Percentiles rank a stretch among this genome's conserved stretches.
Conservation (phyloP, 306 rosid species). For the Medicago lupulina region DNA sequence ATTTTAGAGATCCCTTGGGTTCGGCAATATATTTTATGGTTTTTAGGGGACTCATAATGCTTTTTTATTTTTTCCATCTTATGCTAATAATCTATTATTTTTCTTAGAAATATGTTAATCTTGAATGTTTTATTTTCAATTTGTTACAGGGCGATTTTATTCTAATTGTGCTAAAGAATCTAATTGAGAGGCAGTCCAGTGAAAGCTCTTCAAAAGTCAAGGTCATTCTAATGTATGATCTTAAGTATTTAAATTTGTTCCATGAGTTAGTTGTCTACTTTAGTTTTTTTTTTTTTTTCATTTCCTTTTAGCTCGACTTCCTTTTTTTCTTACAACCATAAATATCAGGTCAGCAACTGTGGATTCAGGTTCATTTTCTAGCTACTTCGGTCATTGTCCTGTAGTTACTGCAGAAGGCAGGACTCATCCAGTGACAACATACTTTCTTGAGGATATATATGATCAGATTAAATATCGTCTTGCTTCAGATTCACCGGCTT, state of each 20-base stretch:
- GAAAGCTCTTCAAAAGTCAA: slow-evolving; percentile 64
- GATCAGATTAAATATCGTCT: slow-evolving; percentile 75
- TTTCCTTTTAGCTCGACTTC: slow-evolving; percentile 24
- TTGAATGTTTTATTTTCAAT: slow-evolving; percentile 8
- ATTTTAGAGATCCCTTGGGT: not conserved
- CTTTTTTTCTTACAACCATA: slow-evolving; percentile 32
- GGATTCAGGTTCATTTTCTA: slow-evolving; percentile 90
- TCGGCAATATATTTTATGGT: not conserved
- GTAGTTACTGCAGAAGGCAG: slow-evolving; percentile 93
- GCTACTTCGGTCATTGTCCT: slow-evolving; percentile 85
- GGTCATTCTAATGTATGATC: slow-evolving; percentile 87
- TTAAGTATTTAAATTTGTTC: slow-evolving; percentile 19
- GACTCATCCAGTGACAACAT: slow-evolving; percentile 84
- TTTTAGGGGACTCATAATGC: slow-evolving; percentile 6
- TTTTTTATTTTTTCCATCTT: not conserved
- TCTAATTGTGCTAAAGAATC: slow-evolving; percentile 79
- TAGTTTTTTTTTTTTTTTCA: not conserved
- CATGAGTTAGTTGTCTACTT: slow-evolving; percentile 14
- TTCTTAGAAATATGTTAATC: slow-evolving; percentile 3
- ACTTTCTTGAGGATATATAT: slow-evolving; percentile 89
- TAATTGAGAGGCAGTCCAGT: slow-evolving; percentile 72
- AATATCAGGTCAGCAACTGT: slow-evolving; percentile 91
- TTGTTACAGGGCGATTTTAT: slow-evolving; percentile 85
- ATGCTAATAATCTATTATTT: not conserved
- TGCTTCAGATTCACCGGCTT: slow-evolving; percentile 86